A percentile compares a stretch with the other conserved stretches of the same genome.
These are phyloP conservation scores for Euphorbia tirucalli DNA, from an alignment of 345 rosid genomes.

Conservation along the genomic window DNA sequence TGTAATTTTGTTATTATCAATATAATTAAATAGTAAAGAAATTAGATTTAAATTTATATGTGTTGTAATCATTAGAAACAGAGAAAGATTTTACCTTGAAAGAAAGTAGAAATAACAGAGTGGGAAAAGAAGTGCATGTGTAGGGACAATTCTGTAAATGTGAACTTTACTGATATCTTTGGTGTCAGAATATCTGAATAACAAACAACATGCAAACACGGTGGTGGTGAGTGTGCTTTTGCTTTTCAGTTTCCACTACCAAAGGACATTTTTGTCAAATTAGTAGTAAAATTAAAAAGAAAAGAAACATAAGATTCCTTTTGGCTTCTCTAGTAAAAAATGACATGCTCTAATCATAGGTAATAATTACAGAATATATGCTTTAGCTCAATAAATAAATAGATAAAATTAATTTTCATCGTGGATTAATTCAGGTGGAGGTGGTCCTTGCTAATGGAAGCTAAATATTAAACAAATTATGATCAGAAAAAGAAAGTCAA, in stretches of 20 bases:
- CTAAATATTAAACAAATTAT: neutral
- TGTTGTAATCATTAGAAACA: neutral
- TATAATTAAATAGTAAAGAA: too few species aligned
- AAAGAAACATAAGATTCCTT: neutral
- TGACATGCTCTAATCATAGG: neutral
- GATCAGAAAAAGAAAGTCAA: neutral
- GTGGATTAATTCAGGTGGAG: neutral
- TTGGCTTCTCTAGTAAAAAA: neutral
- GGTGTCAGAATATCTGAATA: slow-evolving; percentile 28
- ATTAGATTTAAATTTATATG: too few species aligned
- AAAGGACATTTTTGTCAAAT: slow-evolving; percentile 6
- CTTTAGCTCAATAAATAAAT: neutral
- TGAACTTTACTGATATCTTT: neutral
- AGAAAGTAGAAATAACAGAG: neutral
- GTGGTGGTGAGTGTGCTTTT: slow-evolving; percentile 5
- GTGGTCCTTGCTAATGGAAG: neutral
- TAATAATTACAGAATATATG: neutral
- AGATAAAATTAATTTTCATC: neutral
- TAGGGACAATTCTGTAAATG: neutral
- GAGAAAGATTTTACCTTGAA: neutral
- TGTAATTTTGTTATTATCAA: too few species aligned
- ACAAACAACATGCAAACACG: slow-evolving; percentile 19
- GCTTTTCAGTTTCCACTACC: slow-evolving; percentile 26
- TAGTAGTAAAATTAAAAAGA: neutral
- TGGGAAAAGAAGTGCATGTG: neutral